Percentiles rank a stretch among this genome's conserved stretches.
phyloP scores from a whole-genome alignment of 345 rosid genomes.

The Brassica nigra region DNA sequence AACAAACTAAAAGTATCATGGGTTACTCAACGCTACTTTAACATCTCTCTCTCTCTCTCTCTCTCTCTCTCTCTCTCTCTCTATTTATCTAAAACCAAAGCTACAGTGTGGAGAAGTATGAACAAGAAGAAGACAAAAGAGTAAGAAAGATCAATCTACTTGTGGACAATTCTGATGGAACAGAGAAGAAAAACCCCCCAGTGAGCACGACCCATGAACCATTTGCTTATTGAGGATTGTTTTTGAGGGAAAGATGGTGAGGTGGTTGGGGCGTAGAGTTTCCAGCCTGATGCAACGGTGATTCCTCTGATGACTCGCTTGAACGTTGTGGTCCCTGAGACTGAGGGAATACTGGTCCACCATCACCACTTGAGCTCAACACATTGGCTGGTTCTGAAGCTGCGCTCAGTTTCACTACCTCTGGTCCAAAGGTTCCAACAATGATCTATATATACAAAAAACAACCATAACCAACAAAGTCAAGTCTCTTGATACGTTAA shows the following conservation, averaged over 20 bases:
- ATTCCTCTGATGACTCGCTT: conserved; percentile 74
- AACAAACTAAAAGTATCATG: background rate
- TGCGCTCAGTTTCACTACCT: conserved; percentile 43
- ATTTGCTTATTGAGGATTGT: conserved; percentile 29
- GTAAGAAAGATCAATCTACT: conserved; percentile 38
- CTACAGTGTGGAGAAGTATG: conserved; percentile 16
- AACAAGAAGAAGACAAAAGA: conserved; percentile 16
- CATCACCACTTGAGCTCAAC: conserved; percentile 60
- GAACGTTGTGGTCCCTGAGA: conserved; percentile 63
- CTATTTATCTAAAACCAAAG: conserved; percentile 37
- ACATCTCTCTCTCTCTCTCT: background rate
- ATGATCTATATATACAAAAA: conserved; percentile 52
- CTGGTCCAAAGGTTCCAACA: conserved; percentile 81
- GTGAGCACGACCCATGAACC: background rate
- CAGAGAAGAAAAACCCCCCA: conserved; percentile 31
- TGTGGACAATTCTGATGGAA: conserved; percentile 18
- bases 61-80: conserved; percentile 8
- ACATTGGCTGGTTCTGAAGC: conserved; percentile 56
- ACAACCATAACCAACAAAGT: background rate
- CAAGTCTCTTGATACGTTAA: background rate
- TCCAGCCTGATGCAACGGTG: conserved; percentile 7
- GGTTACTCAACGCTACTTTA: background rate
- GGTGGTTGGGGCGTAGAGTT: conserved; percentile 23
- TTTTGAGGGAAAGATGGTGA: conserved; percentile 14
- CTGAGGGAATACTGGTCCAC: conserved; percentile 55